Percentiles rank a stretch among this genome's conserved stretches.
Conservation (phyloP, 164 flowering plant species). For the Litsea cubeba region DNA sequence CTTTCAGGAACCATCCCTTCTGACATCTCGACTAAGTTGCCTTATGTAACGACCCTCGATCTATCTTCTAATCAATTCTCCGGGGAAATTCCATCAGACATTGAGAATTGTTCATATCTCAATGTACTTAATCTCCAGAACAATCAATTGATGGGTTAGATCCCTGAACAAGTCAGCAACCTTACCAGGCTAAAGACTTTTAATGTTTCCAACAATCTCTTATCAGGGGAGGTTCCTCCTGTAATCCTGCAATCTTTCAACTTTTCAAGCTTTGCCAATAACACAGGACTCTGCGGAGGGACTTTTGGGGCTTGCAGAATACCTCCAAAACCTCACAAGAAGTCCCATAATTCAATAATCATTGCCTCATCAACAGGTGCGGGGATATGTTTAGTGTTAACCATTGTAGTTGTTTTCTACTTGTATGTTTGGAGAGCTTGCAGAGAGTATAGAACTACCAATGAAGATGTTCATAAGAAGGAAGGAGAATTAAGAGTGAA, state of each 20-base stretch:
- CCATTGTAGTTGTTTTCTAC: constrained; percentile 27
- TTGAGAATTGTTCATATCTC: constrained; percentile 44
- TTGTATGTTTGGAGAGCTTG: constrained; percentile 22
- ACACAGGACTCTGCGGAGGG: constrained; percentile 5
- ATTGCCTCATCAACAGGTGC: constrained; percentile 53
- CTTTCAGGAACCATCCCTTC: constrained; percentile 53
- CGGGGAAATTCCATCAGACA: constrained; percentile 44
- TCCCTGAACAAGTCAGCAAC: constrained; percentile 43
- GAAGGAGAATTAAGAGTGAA: constrained; percentile 83
- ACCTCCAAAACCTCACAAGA: constrained; percentile 1
- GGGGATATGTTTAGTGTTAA: constrained; percentile 27
- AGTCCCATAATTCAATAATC: constrained; percentile 27
- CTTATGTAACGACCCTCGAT: constrained; percentile 40
- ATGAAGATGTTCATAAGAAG: constrained; percentile 46
- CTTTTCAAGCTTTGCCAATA: constrained; percentile 4
- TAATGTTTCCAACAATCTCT: constrained; percentile 45
- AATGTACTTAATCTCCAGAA: constrained; percentile 47
- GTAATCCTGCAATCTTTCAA: too few relatives aligned
- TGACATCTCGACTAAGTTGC: constrained; percentile 27
- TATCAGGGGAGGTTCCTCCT: constrained; percentile 53
- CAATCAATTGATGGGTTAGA: constrained; percentile 48
- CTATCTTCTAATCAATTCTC: constrained; percentile 63
- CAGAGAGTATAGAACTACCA: constrained; percentile 30
- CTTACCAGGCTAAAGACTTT: constrained; percentile 48
- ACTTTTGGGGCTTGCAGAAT: constrained; percentile 24